These are phyloP conservation scores for Pseudevernia furfuracea DNA, from an alignment of 495 filamentous ascomycete genomes.

Conservation along the genomic window DNA sequence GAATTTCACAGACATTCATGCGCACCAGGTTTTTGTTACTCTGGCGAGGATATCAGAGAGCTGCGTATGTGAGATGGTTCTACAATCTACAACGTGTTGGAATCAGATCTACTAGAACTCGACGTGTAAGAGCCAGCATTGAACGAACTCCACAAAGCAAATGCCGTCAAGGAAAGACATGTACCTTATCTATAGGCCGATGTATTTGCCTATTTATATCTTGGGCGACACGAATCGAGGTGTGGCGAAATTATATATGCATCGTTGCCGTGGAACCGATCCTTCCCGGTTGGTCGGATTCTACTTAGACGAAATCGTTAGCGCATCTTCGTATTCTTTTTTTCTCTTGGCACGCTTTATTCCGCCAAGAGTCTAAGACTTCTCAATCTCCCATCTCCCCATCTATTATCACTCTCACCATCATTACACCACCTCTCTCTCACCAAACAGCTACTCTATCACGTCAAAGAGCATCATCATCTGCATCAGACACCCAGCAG, in stretches of 20 bases:
- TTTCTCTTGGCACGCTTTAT: background rate
- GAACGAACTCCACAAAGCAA: background rate
- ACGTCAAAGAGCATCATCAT: slow-evolving; percentile 5
- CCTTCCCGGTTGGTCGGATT: background rate
- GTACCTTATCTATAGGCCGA: too few species aligned
- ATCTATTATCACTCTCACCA: slow-evolving; percentile 3
- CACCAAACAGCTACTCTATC: background rate
- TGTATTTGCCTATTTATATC: background rate
- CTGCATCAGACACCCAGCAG: background rate
- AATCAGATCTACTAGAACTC: background rate
- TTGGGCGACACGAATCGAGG: background rate
- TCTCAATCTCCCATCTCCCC: background rate
- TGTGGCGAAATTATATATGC: background rate
- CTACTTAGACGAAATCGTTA: background rate
- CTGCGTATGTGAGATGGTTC: background rate
- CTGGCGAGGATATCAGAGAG: background rate
- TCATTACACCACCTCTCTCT: background rate
- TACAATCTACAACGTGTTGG: background rate
- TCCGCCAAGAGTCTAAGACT: background rate
- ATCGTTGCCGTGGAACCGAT: too few species aligned
- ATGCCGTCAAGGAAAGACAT: too few species aligned
- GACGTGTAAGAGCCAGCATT: background rate
- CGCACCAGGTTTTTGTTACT: background rate
- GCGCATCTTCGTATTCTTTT: background rate
- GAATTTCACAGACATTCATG: background rate